Evolutionary conservation across 1,284 basidiomycete genomes (phyloP).

Genomic region (Lignosus rhinocerotis): DNA sequence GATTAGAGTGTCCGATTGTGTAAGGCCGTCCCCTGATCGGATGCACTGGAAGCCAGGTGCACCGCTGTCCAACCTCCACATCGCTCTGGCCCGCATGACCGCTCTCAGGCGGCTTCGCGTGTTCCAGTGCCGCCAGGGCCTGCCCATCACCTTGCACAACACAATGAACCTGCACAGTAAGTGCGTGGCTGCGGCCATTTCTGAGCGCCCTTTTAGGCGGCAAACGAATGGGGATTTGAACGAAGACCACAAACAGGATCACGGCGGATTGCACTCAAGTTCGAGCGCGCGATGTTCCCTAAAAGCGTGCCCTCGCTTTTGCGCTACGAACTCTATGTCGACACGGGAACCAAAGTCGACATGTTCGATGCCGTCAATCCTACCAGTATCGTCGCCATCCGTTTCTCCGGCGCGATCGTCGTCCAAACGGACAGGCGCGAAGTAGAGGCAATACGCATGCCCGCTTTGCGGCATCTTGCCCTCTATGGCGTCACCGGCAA

Average conservation of each 20-base stretch:
- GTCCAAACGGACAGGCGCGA: constrained; percentile 16
- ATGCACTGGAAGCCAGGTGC: constrained; percentile 8
- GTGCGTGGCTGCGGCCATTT: not conserved
- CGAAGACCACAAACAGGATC: constrained; percentile 8
- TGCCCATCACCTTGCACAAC: constrained; percentile 25
- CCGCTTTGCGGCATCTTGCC: constrained; percentile 34
- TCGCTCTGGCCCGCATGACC: constrained; percentile 35
- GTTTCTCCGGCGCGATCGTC: constrained; percentile 39
- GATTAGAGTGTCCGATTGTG: constrained; percentile 20
- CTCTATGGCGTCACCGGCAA: constrained; percentile 39
- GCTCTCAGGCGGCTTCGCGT: constrained; percentile 38
- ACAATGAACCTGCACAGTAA: constrained; percentile 19
- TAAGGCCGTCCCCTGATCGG: constrained; percentile 19
- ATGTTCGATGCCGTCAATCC: constrained; percentile 36
- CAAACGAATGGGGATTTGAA: not conserved
- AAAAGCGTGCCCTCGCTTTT: constrained; percentile 24
- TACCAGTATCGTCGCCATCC: constrained; percentile 30
- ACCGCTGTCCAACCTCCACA: constrained; percentile 37
- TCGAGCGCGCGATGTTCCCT: constrained; percentile 44
- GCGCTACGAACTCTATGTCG: constrained; percentile 39
- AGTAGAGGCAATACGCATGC: constrained; percentile 3
- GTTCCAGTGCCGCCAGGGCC: constrained; percentile 37
- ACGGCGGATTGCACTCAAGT: constrained; percentile 30
- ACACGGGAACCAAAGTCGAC: constrained; percentile 31
- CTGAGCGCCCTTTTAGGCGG: not conserved